Conservation (phyloP, 208 protist species). For the Trypanosomatidae sp. region DNA sequence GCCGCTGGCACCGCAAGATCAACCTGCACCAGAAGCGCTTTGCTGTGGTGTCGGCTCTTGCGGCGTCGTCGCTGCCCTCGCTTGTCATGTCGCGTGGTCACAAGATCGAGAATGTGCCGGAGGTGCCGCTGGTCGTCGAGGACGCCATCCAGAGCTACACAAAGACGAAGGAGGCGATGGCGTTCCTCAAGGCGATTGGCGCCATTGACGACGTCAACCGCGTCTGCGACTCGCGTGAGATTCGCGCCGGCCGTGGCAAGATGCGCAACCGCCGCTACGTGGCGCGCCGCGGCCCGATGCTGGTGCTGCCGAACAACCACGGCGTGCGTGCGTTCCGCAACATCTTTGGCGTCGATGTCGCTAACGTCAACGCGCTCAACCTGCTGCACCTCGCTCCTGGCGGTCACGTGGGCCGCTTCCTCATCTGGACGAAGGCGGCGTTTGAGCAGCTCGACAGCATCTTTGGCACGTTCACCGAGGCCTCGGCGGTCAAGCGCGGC, state of each 20-base stretch:
- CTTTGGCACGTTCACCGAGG: conserved; percentile 88
- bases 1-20: conserved; percentile 96
- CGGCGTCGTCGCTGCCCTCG: conserved; percentile 92
- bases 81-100: conserved; percentile 98
- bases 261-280: conserved; percentile 95
- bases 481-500: conserved; percentile 83
- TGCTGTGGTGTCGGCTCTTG: conserved; percentile 96
- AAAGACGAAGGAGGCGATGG: conserved; percentile 95
- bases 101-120: conserved; percentile 88
- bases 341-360: conserved; percentile 94
- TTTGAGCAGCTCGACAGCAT: conserved; percentile 96
- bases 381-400: conserved; percentile 98
- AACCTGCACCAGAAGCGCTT: conserved; percentile 96
- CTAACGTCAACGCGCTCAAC: conserved; percentile 92
- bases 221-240: conserved; percentile 73
- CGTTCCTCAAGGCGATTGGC: conserved; percentile 87
- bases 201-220: conserved; percentile 93
- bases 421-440: conserved; percentile 98
- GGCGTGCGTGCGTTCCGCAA: conserved; percentile 93
- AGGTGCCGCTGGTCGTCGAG: conserved; percentile 96
- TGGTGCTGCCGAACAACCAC: conserved; percentile 90
- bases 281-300: conserved; percentile 91
- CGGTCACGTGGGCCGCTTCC: conserved; percentile 98
- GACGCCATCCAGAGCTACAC: conserved; percentile 77
- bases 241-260: conserved; percentile 95